phyloP scores from a whole-genome alignment of 805 yeast species.

The Candida nanaspora region DNA sequence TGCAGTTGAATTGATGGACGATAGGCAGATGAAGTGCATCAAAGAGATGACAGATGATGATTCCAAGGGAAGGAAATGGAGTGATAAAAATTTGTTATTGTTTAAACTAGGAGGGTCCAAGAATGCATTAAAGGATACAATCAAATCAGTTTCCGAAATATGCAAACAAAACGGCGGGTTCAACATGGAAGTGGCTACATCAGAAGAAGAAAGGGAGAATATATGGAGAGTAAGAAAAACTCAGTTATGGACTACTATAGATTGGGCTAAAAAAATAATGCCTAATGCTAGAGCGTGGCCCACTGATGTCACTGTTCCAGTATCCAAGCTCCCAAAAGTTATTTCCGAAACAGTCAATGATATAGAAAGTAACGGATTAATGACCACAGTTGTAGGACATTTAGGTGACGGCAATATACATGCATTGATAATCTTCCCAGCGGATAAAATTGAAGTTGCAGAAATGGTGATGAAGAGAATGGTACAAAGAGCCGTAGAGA shows the following conservation, averaged over 20 bases:
- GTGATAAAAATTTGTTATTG: constrained; percentile 33
- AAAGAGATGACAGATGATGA: constrained; percentile 44
- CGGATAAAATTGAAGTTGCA: constrained; percentile 39
- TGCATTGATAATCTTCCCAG: constrained; percentile 52
- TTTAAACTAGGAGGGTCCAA: constrained; percentile 56
- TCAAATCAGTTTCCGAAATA: constrained; percentile 40
- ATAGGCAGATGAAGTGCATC: constrained; percentile 62
- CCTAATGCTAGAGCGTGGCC: constrained; percentile 51
- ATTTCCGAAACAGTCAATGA: constrained; percentile 57
- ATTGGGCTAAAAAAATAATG: constrained; percentile 48
- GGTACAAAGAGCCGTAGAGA: constrained; percentile 56
- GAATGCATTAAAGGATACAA: constrained; percentile 31
- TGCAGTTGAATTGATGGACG: constrained; percentile 72
- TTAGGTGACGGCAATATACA: constrained; percentile 85
- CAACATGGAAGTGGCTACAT: constrained; percentile 56
- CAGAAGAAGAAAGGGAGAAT: constrained; percentile 55
- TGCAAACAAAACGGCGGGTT: constrained; percentile 46
- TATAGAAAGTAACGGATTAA: constrained; percentile 42
- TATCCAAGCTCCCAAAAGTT: constrained; percentile 57
- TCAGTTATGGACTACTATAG: constrained; percentile 57
- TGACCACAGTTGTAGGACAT: constrained; percentile 65
- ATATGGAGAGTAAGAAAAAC: constrained; percentile 75
- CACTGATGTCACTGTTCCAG: constrained; percentile 80
- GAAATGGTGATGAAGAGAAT: constrained; percentile 48
- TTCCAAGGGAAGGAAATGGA: constrained; percentile 23